Percentiles rank a stretch among this genome's conserved stretches.
phyloP scores from a whole-genome alignment of 2,329 filamentous ascomycete genomes.

The Xylariaceae sp. region DNA sequence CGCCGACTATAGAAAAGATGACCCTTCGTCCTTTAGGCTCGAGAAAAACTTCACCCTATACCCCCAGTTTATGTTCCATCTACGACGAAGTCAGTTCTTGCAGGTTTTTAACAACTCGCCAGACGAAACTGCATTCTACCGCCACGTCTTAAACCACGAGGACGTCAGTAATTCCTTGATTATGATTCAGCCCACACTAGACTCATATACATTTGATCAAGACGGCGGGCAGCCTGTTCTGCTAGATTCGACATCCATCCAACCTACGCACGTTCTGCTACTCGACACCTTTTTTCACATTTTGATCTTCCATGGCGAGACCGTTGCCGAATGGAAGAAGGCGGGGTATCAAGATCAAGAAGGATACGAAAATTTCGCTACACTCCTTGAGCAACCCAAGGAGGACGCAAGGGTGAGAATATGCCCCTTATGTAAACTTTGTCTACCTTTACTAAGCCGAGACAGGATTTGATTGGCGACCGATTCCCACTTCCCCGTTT shows the following conservation, averaged over 20 bases:
- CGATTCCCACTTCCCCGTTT: slow-evolving; percentile 97
- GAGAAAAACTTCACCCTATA: slow-evolving; percentile 99
- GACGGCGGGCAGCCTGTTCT: slow-evolving; percentile 91
- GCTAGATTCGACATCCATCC: slow-evolving; percentile 92
- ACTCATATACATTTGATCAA: slow-evolving; percentile 95
- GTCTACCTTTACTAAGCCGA: slow-evolving; percentile 9
- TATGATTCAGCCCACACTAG: slow-evolving; percentile 97
- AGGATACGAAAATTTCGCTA: slow-evolving; percentile 92
- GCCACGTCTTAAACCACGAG: slow-evolving; percentile 94
- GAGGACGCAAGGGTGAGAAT: slow-evolving; percentile 81
- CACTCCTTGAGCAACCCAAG: slow-evolving; percentile 85
- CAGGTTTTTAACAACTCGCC: slow-evolving; percentile 99
- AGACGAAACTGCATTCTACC: slow-evolving; percentile 98
- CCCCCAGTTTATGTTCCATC: slow-evolving; percentile 99
- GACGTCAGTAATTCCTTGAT: slow-evolving; percentile 94
- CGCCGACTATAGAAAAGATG: slow-evolving; percentile 96
- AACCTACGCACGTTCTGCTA: slow-evolving; percentile 85
- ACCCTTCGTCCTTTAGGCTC: slow-evolving; percentile 90
- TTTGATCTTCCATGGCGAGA: slow-evolving; percentile 97
- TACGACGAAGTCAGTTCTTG: slow-evolving; percentile 92
- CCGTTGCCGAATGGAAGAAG: slow-evolving; percentile 95
- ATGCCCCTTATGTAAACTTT: not conserved
- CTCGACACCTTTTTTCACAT: slow-evolving; percentile 99
- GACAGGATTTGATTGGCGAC: slow-evolving; percentile 88
- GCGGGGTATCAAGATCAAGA: slow-evolving; percentile 97